Base-by-base conservation (phyloP, 768 basidiomycete genomes). In the Termitomyces sp. region DNA sequence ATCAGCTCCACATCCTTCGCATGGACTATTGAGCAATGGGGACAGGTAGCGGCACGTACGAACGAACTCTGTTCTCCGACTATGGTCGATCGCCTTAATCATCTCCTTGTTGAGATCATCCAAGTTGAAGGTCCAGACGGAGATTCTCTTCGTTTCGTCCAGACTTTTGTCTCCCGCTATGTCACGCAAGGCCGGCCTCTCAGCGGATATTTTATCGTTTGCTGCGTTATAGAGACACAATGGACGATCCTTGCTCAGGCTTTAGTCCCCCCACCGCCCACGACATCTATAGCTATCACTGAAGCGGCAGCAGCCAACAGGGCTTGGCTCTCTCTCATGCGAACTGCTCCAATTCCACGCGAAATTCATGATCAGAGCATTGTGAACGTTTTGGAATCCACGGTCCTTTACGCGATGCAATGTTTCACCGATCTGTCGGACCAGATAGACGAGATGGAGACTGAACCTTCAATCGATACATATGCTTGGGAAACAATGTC, bases 401-500 rank as follows among this genome's bases (percentile, higher is more conserved):
- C 86, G 0, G 73, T 86, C 33, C 75, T 76, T 47, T 82, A 84
- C 67, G 83, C 91, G 3, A 78, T 91, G 74, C 83, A 89, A 59
- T 89, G 87, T 60, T 92, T 93, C 68, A 82, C 81, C 9, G 90
- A 93, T 62, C 79, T 95, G 40, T 77, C 91, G 38, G 74, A 80
- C 5, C 92, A 93, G 69, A 87, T 94, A 53, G 84, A 91, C 67
- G 89, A 88, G 61, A 86, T 94, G 84, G 91, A 93, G 14, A 75
- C 77, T 4, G 88, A 91, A 60, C 92, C 90, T 13, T 81, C 88
- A 0, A 66, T 87, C 36, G 93, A 95, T 69, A 91, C 89, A n/a
- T 95, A 93, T 71, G 86, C 90, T 54, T 94, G 88, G 87, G 93
- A 95, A 68, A 94, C 93, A 0, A 87, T 95, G 86, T 91, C 93